Evolutionary conservation across 257 asterid species (phyloP), one percentile per base, ranked within the genome.

Genomic region (Fraxinus anomala): DNA sequence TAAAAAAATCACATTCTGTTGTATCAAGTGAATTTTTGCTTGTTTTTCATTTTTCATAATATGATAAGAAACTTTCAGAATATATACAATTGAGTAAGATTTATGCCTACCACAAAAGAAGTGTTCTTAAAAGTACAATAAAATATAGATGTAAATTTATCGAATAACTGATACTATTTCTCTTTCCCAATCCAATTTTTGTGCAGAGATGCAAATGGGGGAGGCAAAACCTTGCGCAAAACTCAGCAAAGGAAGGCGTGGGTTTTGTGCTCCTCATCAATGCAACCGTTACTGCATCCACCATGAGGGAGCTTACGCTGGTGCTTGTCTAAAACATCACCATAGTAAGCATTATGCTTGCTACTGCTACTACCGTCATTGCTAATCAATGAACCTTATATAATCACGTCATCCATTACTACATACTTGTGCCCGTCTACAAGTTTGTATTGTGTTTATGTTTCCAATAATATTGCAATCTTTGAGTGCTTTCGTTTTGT

Each of bases 211-310:
- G 40, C 74, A 65, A 31, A 65, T 26, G 19, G 74, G 44, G 8
- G 78, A 73, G 19, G 75, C 78, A 54, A 73, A 6, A 13, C n/a
- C 51, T 9, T 79, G 82, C 31, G 1, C 0, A 66, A 73, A 39
- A 68, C 61, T 37, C 0, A 79, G 82, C 78, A 17, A 24, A 67
- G 68, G 78, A 40, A 73, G 78, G 75, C 19, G 70, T 0, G 82
- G 79, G 4, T 16, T 5, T 14, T 79, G 82, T 68, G 13, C 17
- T 5, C 12, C 76, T 12, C 75, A 40, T 5, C 47, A 79, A 4
- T 79, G 82, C 42, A 23, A 21, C 37, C 39, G 8, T 17, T 78
- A 79, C 19, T 73, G 82, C 26, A 73, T 10, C 39, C 67, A 73
- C 1, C 10, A 21, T 3, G 75, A 66, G 71, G 16, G 49, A 10